Percentiles rank a stretch among this genome's conserved stretches.
Evolutionary conservation across 352 stramenopile species (phyloP).

Genomic region (Globisporangium canariense): DNA sequence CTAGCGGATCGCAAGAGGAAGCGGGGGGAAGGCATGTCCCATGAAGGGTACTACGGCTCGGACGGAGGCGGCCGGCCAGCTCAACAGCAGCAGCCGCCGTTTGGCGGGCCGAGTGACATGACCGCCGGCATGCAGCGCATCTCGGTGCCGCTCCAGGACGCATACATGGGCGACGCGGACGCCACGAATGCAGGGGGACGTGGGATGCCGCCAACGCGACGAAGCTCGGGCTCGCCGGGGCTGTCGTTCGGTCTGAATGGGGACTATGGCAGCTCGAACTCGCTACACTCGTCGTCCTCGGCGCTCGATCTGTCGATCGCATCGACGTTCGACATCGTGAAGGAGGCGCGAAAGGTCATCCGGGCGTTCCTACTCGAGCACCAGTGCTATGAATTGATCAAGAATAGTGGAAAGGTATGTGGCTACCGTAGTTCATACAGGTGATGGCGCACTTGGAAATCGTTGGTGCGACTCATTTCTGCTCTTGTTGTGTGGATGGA

Average conservation of each 20-base stretch:
- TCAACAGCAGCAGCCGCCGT: constrained; percentile 15
- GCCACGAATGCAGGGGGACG: constrained; percentile 9
- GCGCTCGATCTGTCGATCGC: constrained; percentile 42
- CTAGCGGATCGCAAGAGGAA: constrained; percentile 55
- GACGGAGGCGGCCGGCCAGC: constrained; percentile 26
- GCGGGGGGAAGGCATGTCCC: constrained; percentile 57
- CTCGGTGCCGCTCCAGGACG: constrained; percentile 29
- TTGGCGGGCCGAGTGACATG: constrained; percentile 4
- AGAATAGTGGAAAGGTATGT: constrained; percentile 90
- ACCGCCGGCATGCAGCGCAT: constrained; percentile 22
- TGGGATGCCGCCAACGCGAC: constrained; percentile 4
- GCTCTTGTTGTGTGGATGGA: not conserved
- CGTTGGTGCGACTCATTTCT: not conserved
- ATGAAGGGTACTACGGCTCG: constrained; percentile 56
- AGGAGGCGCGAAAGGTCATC: constrained; percentile 81
- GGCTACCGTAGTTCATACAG: not conserved
- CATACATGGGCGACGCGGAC: constrained; percentile 31
- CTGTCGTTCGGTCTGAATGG: constrained; percentile 34
- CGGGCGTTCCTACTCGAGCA: constrained; percentile 86
- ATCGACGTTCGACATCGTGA: constrained; percentile 62
- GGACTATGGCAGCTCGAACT: constrained; percentile 18
- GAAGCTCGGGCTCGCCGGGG: constrained; percentile 8
- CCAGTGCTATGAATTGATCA: constrained; percentile 95
- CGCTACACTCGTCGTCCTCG: constrained; percentile 27
- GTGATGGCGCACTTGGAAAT: too few relatives aligned